phyloP scores from a whole-genome alignment of 208 protist genomes.

The Crithidia mellificae region DNA sequence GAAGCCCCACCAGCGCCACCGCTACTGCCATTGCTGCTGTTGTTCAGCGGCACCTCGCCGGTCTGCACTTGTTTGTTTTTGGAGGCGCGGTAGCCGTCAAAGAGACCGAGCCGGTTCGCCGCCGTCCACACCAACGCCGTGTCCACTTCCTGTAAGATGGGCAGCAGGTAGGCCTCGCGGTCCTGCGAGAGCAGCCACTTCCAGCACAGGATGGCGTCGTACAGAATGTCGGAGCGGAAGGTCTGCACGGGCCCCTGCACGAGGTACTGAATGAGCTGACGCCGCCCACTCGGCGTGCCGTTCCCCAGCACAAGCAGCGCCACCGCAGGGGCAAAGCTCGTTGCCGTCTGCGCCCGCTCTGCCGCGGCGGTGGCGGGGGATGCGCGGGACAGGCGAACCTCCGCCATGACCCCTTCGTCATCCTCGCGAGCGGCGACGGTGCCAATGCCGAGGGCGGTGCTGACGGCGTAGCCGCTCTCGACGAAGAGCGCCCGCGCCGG shows the following conservation, averaged over 20 bases:
- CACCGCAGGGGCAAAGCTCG: conserved; percentile 44
- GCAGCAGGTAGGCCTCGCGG: conserved; percentile 49
- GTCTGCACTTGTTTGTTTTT: conserved; percentile 67
- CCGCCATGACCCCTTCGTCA: conserved; percentile 2
- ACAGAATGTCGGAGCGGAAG: conserved; percentile 56
- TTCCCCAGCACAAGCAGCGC: conserved; percentile 48
- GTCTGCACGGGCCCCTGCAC: conserved; percentile 68
- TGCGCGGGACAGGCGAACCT: conserved; percentile 11
- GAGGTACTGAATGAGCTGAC: conserved; percentile 62
- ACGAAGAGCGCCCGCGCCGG: conserved; percentile 26
- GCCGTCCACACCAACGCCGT: conserved; percentile 73
- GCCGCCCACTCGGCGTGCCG: conserved; percentile 29
- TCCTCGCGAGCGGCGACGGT: neutral
- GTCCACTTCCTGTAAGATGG: conserved; percentile 58
- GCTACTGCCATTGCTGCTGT: neutral
- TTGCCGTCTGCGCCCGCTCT: conserved; percentile 34
- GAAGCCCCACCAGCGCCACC: too few species aligned
- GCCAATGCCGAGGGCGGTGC: neutral
- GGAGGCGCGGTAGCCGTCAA: conserved; percentile 63
- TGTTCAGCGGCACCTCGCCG: conserved; percentile 30
- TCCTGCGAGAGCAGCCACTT: conserved; percentile 68
- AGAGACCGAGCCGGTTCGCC: conserved; percentile 60
- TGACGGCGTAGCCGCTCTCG: conserved; percentile 19
- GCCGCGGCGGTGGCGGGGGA: neutral
- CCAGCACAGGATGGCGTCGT: conserved; percentile 65